These are phyloP conservation scores for Colletotrichum spaethianum DNA, from an alignment of 2,329 filamentous ascomycete species.

Conservation along the genomic window DNA sequence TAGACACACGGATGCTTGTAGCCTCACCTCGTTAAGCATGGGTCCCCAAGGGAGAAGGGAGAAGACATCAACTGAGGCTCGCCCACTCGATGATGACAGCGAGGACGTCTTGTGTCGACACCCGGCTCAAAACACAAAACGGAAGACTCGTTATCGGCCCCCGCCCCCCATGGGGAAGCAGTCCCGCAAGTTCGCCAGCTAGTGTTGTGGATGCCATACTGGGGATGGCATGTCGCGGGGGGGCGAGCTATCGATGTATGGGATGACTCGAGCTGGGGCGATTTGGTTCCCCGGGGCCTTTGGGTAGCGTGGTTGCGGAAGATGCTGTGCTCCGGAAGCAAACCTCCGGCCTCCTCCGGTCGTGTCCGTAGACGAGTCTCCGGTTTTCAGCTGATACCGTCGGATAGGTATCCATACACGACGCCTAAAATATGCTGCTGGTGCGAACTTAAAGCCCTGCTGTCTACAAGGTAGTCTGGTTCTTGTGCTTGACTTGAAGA, in stretches of 20 bases:
- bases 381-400: not conserved
- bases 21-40: not conserved
- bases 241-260: not conserved
- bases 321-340: not conserved
- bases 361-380: not conserved
- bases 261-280: constrained; percentile 17
- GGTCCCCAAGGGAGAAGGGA: not conserved
- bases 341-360: not conserved
- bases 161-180: constrained; percentile 36
- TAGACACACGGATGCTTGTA: not conserved
- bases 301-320: not conserved
- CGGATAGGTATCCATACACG: not conserved
- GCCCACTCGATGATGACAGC: not conserved
- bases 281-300: not conserved
- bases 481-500: not conserved
- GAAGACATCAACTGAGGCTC: not conserved
- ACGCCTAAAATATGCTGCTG: not conserved
- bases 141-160: not conserved
- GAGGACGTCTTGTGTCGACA: not conserved
- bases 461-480: not conserved
- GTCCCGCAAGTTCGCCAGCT: constrained; percentile 35
- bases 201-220: constrained; percentile 32
- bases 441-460: not conserved
- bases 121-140: not conserved
- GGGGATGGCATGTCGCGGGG: not conserved